Base-by-base conservation (phyloP, 192 early-diverging fungal species). In the Rhizophagus clarus region DNA sequence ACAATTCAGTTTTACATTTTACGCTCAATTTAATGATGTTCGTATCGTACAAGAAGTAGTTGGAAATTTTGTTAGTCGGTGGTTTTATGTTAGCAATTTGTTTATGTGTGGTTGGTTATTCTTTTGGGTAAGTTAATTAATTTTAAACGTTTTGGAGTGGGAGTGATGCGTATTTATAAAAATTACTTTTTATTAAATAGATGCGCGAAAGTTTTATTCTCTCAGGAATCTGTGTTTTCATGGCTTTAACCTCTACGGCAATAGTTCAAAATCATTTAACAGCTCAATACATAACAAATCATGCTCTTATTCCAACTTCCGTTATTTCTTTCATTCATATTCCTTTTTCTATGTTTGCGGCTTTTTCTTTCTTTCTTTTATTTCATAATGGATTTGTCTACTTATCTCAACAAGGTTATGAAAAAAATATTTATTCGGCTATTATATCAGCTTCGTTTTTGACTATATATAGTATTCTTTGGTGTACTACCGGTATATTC, bases 311-410 rank as follows among this genome's bases (percentile, higher is more conserved):
- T 76, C 61, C 75, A 26, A 20, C 11, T 1, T 40, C 61, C 4
- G 28, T 78, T 31, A 26, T 67, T 68, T 32, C 28, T 32, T 68
- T 47, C 37, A 31, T 78, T 31, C 76, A 78, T 45, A 78, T 62
- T 17, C 76, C 76, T 26, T 78, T 78, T 32, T 47, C 76, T 12
- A 78, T 78, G 76, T 68, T 47, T 32, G 4, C 20, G 14, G 76
- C 63, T 1, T 34, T 68, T 20, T 29, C 76, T 8, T 66, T 0
- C 0, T 49, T 68, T n/a, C 24, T 32, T 31, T 1, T 68, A 15
- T 78, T 68, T 24, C 29, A 78, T 49, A 68, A 42, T 78, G 61
- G 61, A 68, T 78, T 78, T 47, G n/a, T 78, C 40, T 15, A 28
- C 3, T 78, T 78, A 31, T 49, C 64, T 40, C 51, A 45, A 0